Evolutionary conservation across 208 protist species (phyloP).

Genomic region (Acanthamoeba triangularis): DNA sequence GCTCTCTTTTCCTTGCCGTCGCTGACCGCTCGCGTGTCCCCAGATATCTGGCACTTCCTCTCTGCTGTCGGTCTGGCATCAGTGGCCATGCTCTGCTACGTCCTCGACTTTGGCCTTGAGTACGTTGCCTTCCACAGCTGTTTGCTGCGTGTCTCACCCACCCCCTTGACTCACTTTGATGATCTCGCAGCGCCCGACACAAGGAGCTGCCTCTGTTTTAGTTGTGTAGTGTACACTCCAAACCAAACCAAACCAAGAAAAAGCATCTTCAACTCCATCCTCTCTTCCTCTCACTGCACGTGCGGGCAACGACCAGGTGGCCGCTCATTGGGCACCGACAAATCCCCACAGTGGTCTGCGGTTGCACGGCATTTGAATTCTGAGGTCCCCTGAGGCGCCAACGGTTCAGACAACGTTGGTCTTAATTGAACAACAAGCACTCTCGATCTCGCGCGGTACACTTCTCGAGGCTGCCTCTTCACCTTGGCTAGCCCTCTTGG

Average conservation of each 20-base stretch:
- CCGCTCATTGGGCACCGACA: too few species aligned
- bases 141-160: not conserved
- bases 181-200: not conserved
- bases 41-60: constrained; percentile 68
- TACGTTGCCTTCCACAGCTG: not conserved
- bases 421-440: too few species aligned
- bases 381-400: not conserved
- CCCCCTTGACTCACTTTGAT: not conserved
- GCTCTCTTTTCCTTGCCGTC: not conserved
- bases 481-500: too few species aligned
- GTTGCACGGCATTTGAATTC: not conserved
- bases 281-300: not conserved
- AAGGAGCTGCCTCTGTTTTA: constrained; percentile 41
- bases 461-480: too few species aligned
- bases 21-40: not conserved
- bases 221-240: not conserved
- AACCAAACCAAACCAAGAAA: too few species aligned
- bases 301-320: too few species aligned
- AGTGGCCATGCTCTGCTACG: constrained; percentile 31
- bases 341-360: not conserved
- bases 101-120: constrained; percentile 43
- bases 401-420: not conserved
- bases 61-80: not conserved
- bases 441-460: too few species aligned
- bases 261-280: not conserved